phyloP scores from a whole-genome alignment of 2,329 filamentous ascomycete genomes.

The Nigrograna mackinnonii region DNA sequence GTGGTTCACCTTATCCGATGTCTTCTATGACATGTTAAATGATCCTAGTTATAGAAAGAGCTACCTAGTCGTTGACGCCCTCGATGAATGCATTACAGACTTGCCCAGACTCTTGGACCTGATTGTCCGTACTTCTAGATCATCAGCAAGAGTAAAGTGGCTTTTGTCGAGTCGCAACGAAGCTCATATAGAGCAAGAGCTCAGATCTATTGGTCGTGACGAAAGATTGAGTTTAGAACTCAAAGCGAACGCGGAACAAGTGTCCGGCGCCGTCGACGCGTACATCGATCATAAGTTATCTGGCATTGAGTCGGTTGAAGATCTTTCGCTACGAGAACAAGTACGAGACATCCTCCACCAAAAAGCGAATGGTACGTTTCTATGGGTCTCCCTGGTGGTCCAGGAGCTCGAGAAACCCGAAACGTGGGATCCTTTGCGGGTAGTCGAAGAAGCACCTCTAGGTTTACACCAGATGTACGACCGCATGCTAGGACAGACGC shows the following conservation, averaged over 20 bases:
- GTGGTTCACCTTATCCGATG: constrained; percentile 38
- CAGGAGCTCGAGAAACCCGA: constrained; percentile 26
- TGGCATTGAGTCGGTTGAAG: too few species aligned
- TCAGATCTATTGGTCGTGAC: not conserved
- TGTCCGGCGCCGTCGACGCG: not conserved
- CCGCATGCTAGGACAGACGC: constrained; percentile 42
- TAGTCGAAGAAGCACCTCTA: constrained; percentile 23
- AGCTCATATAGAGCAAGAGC: constrained; percentile 2
- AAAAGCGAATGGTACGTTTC: constrained; percentile 29
- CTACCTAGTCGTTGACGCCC: constrained; percentile 13
- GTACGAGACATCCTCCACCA: too few species aligned
- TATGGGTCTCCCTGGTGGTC: constrained; percentile 34
- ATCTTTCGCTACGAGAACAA: too few species aligned
- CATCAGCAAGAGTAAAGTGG: constrained; percentile 25
- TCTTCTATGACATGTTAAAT: constrained; percentile 46
- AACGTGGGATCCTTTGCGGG: constrained; percentile 9
- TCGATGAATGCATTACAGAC: constrained; percentile 11
- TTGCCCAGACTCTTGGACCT: constrained; percentile 5
- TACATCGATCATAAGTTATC: not conserved
- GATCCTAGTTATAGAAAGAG: constrained; percentile 23
- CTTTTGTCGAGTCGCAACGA: constrained; percentile 1
- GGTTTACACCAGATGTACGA: constrained; percentile 43
- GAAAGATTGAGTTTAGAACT: not conserved
- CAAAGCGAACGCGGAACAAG: not conserved
- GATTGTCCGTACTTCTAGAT: constrained; percentile 2